Evolutionary conservation across 1,284 basidiomycete species (phyloP).

Genomic region (Mycosarcoma mackinlayi): DNA sequence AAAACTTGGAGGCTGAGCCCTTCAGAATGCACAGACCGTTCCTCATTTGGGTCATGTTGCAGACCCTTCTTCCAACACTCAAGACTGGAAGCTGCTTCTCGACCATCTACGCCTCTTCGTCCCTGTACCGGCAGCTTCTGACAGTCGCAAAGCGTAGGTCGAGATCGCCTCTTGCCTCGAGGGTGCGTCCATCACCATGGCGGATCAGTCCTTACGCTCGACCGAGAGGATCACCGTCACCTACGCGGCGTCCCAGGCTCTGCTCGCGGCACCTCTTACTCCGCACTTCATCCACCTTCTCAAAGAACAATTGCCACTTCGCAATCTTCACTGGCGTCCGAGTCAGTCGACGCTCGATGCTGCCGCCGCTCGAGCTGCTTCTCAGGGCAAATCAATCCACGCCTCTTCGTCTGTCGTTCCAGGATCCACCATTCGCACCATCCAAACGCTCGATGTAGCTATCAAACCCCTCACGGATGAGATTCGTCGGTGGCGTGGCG

Average conservation of each 20-base stretch:
- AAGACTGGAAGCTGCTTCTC: too few relatives aligned
- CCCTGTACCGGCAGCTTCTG: too few relatives aligned
- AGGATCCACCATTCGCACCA: conserved; percentile 52
- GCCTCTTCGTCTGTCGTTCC: conserved; percentile 33
- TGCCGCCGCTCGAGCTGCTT: conserved; percentile 30
- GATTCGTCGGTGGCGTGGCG: conserved; percentile 46
- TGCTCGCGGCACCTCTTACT: conserved; percentile 52
- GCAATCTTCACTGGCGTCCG: conserved; percentile 66
- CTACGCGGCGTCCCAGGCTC: conserved; percentile 57
- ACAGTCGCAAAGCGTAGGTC: too few relatives aligned
- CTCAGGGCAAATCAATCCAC: conserved; percentile 35
- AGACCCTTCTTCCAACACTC: too few relatives aligned
- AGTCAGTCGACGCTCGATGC: conserved; percentile 45
- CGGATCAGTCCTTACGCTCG: conserved; percentile 10
- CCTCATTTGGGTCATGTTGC: too few relatives aligned
- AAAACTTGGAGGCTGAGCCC: too few relatives aligned
- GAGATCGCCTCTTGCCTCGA: background rate
- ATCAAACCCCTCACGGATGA: conserved; percentile 52
- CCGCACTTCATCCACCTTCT: conserved; percentile 53
- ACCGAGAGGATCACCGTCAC: conserved; percentile 59
- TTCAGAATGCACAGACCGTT: conserved; percentile 17
- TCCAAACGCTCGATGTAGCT: conserved; percentile 52
- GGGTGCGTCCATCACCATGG: conserved; percentile 5
- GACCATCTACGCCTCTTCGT: too few relatives aligned
- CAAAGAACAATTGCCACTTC: conserved; percentile 60